Conservation (phyloP, 768 basidiomycete genomes). For the Suillus plorans region DNA sequence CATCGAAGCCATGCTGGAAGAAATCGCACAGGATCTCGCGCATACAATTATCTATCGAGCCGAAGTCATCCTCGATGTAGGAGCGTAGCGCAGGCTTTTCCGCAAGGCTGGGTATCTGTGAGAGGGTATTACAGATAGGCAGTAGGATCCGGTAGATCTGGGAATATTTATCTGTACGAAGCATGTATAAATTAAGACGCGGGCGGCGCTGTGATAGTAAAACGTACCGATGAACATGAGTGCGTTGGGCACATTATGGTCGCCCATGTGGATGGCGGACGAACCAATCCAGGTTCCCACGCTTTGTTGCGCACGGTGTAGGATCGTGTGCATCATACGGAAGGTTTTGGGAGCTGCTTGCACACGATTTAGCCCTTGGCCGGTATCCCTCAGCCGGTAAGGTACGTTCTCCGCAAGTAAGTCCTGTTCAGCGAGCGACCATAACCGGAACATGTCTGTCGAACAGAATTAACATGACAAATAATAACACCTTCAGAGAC, state of each 20-base stretch:
- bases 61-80: slow-evolving; percentile 83
- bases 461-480: slow-evolving; percentile 8
- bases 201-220: background rate
- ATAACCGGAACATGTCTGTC: slow-evolving; percentile 85
- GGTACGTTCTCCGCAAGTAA: slow-evolving; percentile 70
- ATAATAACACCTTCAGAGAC: slow-evolving; percentile 13
- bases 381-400: slow-evolving; percentile 85
- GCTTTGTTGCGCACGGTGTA: slow-evolving; percentile 78
- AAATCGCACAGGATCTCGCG: slow-evolving; percentile 80
- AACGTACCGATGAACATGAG: slow-evolving; percentile 74
- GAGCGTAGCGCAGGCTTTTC: slow-evolving; percentile 68
- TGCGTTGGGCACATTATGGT: slow-evolving; percentile 62
- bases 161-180: slow-evolving; percentile 71
- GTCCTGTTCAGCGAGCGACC: slow-evolving; percentile 80
- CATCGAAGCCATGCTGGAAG: slow-evolving; percentile 87
- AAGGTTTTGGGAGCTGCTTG: slow-evolving; percentile 86
- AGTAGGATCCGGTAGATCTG: slow-evolving; percentile 89
- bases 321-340: slow-evolving; percentile 86
- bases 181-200: background rate
- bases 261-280: slow-evolving; percentile 88
- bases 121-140: slow-evolving; percentile 81
- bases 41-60: slow-evolving; percentile 65
- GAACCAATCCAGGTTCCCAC: slow-evolving; percentile 86
- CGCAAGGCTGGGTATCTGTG: slow-evolving; percentile 65
- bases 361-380: slow-evolving; percentile 88